Evolutionary conservation across 306 rosid species (phyloP).

Genomic region (Rosa multiflora): DNA sequence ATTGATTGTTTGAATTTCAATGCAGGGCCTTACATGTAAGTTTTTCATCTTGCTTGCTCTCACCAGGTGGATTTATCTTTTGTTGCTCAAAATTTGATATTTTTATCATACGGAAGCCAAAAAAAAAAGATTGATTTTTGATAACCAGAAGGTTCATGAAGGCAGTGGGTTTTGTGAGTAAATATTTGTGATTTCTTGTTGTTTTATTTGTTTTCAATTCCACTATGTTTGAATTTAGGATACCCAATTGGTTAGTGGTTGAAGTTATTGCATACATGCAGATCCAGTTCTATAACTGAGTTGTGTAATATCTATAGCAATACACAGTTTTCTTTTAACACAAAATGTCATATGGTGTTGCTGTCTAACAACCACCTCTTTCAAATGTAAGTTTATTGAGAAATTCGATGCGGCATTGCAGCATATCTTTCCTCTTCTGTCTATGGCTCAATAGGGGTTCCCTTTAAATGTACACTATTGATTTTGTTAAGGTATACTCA

Average conservation of each 20-base stretch:
- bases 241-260: neutral
- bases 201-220: neutral
- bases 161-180: neutral
- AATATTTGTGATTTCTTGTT: neutral
- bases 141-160: neutral
- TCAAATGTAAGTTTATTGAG: neutral
- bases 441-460: neutral
- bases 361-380: neutral
- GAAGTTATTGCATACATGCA: neutral
- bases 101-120: neutral
- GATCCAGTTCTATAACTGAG: neutral
- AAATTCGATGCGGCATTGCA: neutral
- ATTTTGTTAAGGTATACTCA: neutral
- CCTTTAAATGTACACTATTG: neutral
- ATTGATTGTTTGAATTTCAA: constrained; percentile 25
- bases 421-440: neutral
- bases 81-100: neutral
- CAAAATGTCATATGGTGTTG: neutral
- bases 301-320: neutral
- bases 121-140: neutral
- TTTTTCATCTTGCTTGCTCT: constrained; percentile 30
- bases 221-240: neutral
- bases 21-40: constrained; percentile 99
- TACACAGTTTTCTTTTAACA: neutral
- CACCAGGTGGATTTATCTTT: constrained; percentile 31